These are phyloP conservation scores for Termitomyces sp. DNA, from an alignment of 768 basidiomycete species.

Conservation along the genomic window DNA sequence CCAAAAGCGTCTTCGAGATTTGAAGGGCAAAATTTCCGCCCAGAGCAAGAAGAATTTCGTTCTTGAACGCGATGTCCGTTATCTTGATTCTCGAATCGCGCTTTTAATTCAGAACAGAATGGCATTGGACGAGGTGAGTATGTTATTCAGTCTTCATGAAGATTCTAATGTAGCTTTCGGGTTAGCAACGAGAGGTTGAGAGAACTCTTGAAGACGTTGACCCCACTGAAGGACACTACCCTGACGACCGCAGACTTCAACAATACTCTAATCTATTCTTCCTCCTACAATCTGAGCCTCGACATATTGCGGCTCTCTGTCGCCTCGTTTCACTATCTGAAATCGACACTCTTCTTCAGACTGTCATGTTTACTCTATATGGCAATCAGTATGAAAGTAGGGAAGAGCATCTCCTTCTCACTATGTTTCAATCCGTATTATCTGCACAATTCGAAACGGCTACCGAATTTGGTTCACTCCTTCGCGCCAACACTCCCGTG, in stretches of 20 bases:
- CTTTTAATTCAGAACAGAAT: conserved; percentile 97
- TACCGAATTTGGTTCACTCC: conserved; percentile 96
- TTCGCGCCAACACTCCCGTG: conserved; percentile 98
- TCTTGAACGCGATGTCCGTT: conserved; percentile 96
- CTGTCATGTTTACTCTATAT: conserved; percentile 99
- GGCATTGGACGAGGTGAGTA: conserved; percentile 87
- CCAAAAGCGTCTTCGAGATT: conserved; percentile 93
- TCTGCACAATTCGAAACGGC: conserved; percentile 99
- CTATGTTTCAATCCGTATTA: conserved; percentile 99
- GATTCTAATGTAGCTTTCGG: conserved; percentile 11
- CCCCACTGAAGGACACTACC: conserved; percentile 86
- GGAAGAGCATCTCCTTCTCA: conserved; percentile 96
- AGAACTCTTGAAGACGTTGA: conserved; percentile 95
- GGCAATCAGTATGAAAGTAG: conserved; percentile 99
- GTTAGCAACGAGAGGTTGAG: conserved; percentile 91
- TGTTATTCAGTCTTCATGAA: conserved; percentile 7
- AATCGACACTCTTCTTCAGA: conserved; percentile 98
- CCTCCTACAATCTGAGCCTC: conserved; percentile 95
- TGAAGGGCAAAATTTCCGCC: conserved; percentile 95
- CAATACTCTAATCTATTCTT: conserved; percentile 99
- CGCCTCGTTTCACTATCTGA: conserved; percentile 94
- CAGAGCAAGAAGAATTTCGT: conserved; percentile 99
- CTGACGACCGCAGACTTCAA: conserved; percentile 91
- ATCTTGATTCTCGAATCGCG: conserved; percentile 96
- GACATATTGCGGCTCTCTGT: conserved; percentile 94